Evolutionary conservation across 306 rosid genomes (phyloP).

Genomic region (Erythrophleum fordii): DNA sequence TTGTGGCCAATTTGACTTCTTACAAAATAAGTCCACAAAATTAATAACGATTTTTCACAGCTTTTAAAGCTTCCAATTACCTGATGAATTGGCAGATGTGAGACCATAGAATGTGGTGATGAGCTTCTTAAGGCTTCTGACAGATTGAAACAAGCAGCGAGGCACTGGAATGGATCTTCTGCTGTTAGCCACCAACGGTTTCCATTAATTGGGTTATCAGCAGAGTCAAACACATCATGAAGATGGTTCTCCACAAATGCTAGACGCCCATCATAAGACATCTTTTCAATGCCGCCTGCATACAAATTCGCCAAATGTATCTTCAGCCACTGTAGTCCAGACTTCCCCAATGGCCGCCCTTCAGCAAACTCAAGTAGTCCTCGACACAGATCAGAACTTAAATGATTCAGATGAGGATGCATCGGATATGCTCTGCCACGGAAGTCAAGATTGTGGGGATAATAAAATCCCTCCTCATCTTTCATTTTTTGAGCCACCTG

Average conservation of each 20-base stretch:
- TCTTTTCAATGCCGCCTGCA: conserved; percentile 78
- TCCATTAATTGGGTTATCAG: conserved; percentile 73
- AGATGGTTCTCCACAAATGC: conserved; percentile 77
- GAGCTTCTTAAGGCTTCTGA: conserved; percentile 80
- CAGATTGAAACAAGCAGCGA: conserved; percentile 82
- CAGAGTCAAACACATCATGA: conserved; percentile 76
- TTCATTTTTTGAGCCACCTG: conserved; percentile 88
- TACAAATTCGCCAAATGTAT: conserved; percentile 79
- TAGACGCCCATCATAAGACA: conserved; percentile 71
- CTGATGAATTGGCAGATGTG: conserved; percentile 84
- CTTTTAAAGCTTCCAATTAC: conserved; percentile 39
- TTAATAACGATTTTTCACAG: not conserved
- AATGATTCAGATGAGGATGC: conserved; percentile 91
- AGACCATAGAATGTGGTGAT: conserved; percentile 72
- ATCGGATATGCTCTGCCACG: conserved; percentile 94
- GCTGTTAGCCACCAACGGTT: conserved; percentile 84
- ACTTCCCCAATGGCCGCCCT: conserved; percentile 77
- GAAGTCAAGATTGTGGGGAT: conserved; percentile 92
- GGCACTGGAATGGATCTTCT: conserved; percentile 91
- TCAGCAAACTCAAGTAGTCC: conserved; percentile 86
- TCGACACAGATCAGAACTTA: conserved; percentile 90
- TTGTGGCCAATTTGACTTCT: not conserved
- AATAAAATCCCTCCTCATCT: conserved; percentile 85
- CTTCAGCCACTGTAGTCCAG: conserved; percentile 82
- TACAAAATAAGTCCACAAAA: conserved; percentile 22